phyloP scores from a whole-genome alignment of 2,329 filamentous ascomycete genomes.

The Rhynchosporium graminicola region DNA sequence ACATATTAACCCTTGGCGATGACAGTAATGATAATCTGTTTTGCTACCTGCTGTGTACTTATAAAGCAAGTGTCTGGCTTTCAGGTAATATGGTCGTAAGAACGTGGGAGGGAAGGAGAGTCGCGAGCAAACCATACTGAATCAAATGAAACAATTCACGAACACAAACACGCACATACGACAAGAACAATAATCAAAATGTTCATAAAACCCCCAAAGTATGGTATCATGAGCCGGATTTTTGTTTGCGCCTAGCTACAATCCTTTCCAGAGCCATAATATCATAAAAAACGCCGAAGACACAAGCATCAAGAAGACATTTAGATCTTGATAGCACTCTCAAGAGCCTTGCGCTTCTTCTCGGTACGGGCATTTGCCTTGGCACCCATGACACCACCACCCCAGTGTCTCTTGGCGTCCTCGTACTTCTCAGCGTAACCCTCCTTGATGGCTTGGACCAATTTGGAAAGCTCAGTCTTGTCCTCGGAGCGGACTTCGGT shows the following conservation, averaged over 20 bases:
- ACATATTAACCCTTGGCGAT: neutral
- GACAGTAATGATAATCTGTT: neutral
- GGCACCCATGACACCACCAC: constrained; percentile 98
- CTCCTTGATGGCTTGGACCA: constrained; percentile 95
- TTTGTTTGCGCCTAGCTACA: constrained; percentile 40
- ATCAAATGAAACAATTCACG: neutral
- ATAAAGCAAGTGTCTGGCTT: neutral
- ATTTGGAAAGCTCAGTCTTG: constrained; percentile 97
- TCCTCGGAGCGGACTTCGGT: constrained; percentile 98
- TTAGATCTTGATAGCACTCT: constrained; percentile 98
- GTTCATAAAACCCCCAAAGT: constrained; percentile 22
- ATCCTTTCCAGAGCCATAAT: constrained; percentile 38
- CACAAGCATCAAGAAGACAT: constrained; percentile 31
- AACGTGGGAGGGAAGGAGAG: neutral
- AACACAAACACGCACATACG: neutral
- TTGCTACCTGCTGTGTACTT: neutral
- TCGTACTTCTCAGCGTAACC: constrained; percentile 97
- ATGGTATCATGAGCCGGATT: constrained; percentile 42
- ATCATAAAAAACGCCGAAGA: constrained; percentile 41
- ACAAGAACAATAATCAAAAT: neutral
- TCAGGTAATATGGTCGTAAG: neutral
- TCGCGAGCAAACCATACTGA: neutral
- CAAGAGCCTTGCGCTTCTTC: constrained; percentile 79
- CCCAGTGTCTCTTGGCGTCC: constrained; percentile 89
- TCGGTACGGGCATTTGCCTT: constrained; percentile 79